Evolutionary conservation across 441 rosid genomes (phyloP).

Genomic region (Kokia cookei): DNA sequence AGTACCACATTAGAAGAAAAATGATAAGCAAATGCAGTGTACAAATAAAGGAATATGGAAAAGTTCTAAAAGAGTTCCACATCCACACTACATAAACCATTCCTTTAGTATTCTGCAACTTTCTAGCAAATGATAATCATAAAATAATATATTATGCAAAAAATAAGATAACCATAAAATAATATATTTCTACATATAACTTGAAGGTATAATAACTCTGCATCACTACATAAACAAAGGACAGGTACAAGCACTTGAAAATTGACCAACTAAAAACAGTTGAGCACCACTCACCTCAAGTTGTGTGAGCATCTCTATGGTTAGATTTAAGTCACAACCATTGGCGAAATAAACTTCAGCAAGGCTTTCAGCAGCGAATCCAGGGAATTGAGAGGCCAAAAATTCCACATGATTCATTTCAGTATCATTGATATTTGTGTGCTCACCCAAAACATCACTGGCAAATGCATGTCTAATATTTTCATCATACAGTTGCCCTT

Average conservation of each 20-base stretch:
- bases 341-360: slow-evolving; percentile 88
- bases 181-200: not conserved
- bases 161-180: not conserved
- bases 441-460: slow-evolving; percentile 54
- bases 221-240: not conserved
- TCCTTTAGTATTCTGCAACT: not conserved
- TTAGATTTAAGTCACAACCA: slow-evolving; percentile 79
- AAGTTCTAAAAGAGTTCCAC: not conserved
- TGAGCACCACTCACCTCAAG: slow-evolving; percentile 72
- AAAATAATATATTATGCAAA: not conserved
- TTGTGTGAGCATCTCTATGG: slow-evolving; percentile 94
- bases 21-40: not conserved
- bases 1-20: not conserved
- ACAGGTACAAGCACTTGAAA: slow-evolving; percentile 5
- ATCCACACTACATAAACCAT: not conserved
- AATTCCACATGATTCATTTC: slow-evolving; percentile 69
- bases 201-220: slow-evolving; percentile 3
- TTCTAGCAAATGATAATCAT: not conserved
- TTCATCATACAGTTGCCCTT: slow-evolving; percentile 42
- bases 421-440: slow-evolving; percentile 37
- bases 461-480: slow-evolving; percentile 41
- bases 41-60: not conserved
- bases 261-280: not conserved
- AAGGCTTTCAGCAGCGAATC: slow-evolving; percentile 90
- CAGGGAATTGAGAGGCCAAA: slow-evolving; percentile 86